phyloP scores from a whole-genome alignment of 768 basidiomycete species.

The Suillus plorans region DNA sequence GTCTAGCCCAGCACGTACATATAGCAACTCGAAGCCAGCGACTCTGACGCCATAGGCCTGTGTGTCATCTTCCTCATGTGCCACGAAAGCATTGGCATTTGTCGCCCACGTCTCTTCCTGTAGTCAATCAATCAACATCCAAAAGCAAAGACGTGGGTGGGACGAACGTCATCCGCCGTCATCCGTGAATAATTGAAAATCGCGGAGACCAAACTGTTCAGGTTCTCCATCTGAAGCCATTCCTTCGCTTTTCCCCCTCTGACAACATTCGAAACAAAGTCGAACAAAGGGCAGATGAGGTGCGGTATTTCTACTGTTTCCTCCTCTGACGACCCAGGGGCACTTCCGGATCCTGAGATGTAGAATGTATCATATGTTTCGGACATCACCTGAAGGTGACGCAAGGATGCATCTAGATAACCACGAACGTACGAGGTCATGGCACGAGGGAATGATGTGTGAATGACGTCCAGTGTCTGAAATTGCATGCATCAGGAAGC shows the following conservation, averaged over 20 bases:
- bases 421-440: conserved; percentile 62
- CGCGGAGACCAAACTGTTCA: conserved; percentile 48
- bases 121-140: conserved; percentile 7
- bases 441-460: conserved; percentile 78
- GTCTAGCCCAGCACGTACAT: conserved; percentile 42
- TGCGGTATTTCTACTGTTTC: conserved; percentile 73
- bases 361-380: conserved; percentile 64
- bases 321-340: conserved; percentile 72
- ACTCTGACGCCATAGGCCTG: conserved; percentile 79
- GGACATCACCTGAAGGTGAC: conserved; percentile 58
- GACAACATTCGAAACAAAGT: conserved; percentile 69
- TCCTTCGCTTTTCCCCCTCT: conserved; percentile 63
- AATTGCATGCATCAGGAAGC: neutral
- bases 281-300: conserved; percentile 75
- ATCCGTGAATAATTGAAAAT: conserved; percentile 81
- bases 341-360: conserved; percentile 50
- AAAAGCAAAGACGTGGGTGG: neutral
- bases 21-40: conserved; percentile 80
- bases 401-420: conserved; percentile 56
- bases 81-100: conserved; percentile 90
- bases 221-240: conserved; percentile 58
- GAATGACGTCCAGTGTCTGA: conserved; percentile 78
- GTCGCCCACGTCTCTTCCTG: conserved; percentile 91
- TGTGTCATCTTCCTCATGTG: conserved; percentile 92
- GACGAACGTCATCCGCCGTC: conserved; percentile 81